Evolutionary conservation across 164 flowering plant species (phyloP), one percentile per base, ranked within the genome.

Genomic region (Dillenia turbinata): DNA sequence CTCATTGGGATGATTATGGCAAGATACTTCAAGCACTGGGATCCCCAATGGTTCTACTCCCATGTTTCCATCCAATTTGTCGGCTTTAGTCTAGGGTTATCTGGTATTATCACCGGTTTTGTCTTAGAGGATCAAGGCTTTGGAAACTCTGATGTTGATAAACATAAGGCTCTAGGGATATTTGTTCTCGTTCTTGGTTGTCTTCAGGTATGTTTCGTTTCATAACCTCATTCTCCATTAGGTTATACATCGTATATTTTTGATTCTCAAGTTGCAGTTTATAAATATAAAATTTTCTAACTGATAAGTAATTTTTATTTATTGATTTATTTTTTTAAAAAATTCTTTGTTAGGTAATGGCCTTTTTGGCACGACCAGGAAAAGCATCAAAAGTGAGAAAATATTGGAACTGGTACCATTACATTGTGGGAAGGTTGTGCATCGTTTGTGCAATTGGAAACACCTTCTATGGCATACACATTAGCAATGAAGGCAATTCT

Each of bases 381-480:
- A 81, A 77, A 75, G 64, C 33, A 6, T 71, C 92, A 0, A 88
- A 88, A 58, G 63, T 59, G 46, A 63, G 96, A 40, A 81, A 75
- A 56, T 89, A 81, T 57, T 89, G 92, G 96, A 86, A 82, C 59
- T 85, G 90, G 89, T 86, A 85, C 67, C 96, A 89, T 58, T 48
- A 72, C 49, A 52, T 15, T 33, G 67, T 80, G 12, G 92, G 96
- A 55, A 83, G 87, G 58, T 11, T 67, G 12, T 5, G 81, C 62
- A 61, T 89, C 13, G 24, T 66, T 16, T 56, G 85, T 40, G 81
- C 85, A 4, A 66, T 77, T 11, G 64, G 67, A 44, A 89, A 89
- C 59, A 66, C 83, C 26, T 87, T 89, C 79, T 83, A 85, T 58
- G 96, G 96, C 7, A 79, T 85, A n/a, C 79, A 79, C 68, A 61